Evolutionary conservation across 2,329 filamentous ascomycete species (phyloP), one percentile per base, ranked within the genome.

Genomic region (Arthrobotrys pseudoclavata): DNA sequence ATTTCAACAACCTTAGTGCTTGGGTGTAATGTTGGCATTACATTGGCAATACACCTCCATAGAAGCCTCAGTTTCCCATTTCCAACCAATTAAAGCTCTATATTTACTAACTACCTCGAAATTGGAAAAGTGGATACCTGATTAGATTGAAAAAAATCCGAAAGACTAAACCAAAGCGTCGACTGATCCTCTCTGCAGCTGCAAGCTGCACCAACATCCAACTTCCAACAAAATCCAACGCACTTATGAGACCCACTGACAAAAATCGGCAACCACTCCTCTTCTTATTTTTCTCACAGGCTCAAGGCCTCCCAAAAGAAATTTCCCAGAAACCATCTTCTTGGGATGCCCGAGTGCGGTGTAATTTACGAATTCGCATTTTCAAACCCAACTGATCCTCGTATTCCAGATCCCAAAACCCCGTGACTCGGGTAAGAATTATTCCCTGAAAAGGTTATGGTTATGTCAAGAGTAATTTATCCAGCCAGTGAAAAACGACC

Each of bases 141-240:
- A 45, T 61, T 22, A 47, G 52, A 57, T 50, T 4, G 29, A 20
- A 13, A 24, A 24, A n/a, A 40, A 55, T 57, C 64, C 50, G 13
- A 7, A 40, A 12, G 34, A 13, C 34, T 60, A 40, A 60, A 24
- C 34, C 26, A 26, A 69, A 64, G 48, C n/a, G 50, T 22, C n/a
- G n/a, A n/a, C n/a, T n/a, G 52, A 20, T 20, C n/a, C 42, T 47
- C 18, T 48, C 34, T 76, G 63, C 71, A 64, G 18, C 31, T 50
- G 24, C 34, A 13, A 13, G 6, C 34, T 37, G 12, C 34, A 13
- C 34, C 34, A 37, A 12, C 34, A 37, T 57, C 34, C 48, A 69
- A 69, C 57, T 76, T 76, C 37, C 72, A 76, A 76, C 72, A 70
- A n/a, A n/a, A 45, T 67, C 64, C 72, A 76, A 76, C 72, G 40